Conservation (phyloP, 345 rosid species). For the Schrenkiella parvula region DNA sequence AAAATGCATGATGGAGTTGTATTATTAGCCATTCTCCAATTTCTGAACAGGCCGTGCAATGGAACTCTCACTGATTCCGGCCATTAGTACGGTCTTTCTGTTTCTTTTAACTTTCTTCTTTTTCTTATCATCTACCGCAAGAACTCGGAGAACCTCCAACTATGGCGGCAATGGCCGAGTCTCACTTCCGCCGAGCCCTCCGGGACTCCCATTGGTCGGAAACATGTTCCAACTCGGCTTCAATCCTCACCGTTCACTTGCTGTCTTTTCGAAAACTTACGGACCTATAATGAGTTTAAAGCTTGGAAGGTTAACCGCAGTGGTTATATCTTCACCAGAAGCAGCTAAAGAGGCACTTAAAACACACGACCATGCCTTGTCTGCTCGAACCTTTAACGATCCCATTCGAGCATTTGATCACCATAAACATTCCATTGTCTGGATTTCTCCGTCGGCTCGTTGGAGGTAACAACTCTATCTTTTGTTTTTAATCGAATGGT, state of each 20-base stretch:
- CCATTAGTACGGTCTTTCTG: background rate
- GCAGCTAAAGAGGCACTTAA: constrained; percentile 26
- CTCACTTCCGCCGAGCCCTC: constrained; percentile 34
- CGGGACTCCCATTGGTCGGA: constrained; percentile 33
- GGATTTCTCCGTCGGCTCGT: constrained; percentile 17
- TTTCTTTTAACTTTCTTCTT: constrained; percentile 5
- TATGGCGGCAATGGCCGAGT: background rate
- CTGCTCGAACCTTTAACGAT: constrained; percentile 27
- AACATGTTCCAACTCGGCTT: constrained; percentile 42
- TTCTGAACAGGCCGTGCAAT: background rate
- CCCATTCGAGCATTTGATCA: constrained; percentile 25
- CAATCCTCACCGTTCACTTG: constrained; percentile 34
- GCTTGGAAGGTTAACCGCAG: constrained; percentile 24
- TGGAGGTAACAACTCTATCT: constrained; percentile 32
- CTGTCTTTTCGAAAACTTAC: constrained; percentile 28
- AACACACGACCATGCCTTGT: constrained; percentile 31
- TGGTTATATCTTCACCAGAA: constrained; percentile 32
- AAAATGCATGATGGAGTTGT: background rate
- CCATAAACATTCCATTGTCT: constrained; percentile 20
- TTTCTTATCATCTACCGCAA: constrained; percentile 9
- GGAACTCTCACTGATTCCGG: background rate
- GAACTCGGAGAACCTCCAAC: background rate
- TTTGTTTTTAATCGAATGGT: too few relatives aligned
- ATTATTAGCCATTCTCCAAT: background rate
- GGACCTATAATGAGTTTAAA: constrained; percentile 46